Conservation (phyloP, 2,329 filamentous ascomycete genomes). For the Teratosphaeria zuluensis region DNA sequence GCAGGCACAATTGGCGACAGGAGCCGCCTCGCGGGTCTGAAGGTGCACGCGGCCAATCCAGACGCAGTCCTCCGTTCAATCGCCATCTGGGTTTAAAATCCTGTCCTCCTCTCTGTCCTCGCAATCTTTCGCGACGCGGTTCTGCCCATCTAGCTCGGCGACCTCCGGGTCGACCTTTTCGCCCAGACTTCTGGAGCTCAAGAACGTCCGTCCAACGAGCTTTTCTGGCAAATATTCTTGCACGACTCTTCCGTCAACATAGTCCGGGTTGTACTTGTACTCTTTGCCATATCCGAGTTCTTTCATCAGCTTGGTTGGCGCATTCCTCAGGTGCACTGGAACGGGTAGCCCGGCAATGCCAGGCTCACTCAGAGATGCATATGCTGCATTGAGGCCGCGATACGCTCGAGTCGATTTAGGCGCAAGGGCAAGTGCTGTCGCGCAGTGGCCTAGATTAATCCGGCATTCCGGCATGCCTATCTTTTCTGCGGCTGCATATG, state of each 20-base stretch:
- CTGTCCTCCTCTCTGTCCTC: conserved; percentile 12
- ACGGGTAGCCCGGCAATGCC: conserved; percentile 74
- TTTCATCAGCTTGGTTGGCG: conserved; percentile 85
- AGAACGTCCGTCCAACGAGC: conserved; percentile 59
- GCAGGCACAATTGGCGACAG: neutral
- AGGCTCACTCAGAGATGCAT: conserved; percentile 68
- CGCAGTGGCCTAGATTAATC: conserved; percentile 81
- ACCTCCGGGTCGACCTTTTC: conserved; percentile 57
- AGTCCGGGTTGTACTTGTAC: conserved; percentile 97
- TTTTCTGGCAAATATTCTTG: conserved; percentile 86
- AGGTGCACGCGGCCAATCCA: neutral
- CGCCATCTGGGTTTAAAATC: conserved; percentile 22
- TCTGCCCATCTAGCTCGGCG: conserved; percentile 14
- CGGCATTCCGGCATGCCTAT: conserved; percentile 92
- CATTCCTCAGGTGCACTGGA: conserved; percentile 81
- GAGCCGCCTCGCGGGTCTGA: neutral
- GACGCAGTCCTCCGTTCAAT: conserved; percentile 11
- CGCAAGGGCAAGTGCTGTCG: conserved; percentile 69
- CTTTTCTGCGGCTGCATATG: conserved; percentile 81
- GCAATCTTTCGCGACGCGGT: conserved; percentile 10
- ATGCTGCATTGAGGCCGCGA: conserved; percentile 69
- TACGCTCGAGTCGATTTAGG: conserved; percentile 85
- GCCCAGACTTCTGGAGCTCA: conserved; percentile 74
- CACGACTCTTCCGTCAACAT: conserved; percentile 65
- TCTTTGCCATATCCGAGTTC: conserved; percentile 82